A percentile compares a stretch with the other conserved stretches of the same genome.
phyloP scores from a whole-genome alignment of 495 filamentous ascomycete species.

The Talaromyces trachyspermus region DNA sequence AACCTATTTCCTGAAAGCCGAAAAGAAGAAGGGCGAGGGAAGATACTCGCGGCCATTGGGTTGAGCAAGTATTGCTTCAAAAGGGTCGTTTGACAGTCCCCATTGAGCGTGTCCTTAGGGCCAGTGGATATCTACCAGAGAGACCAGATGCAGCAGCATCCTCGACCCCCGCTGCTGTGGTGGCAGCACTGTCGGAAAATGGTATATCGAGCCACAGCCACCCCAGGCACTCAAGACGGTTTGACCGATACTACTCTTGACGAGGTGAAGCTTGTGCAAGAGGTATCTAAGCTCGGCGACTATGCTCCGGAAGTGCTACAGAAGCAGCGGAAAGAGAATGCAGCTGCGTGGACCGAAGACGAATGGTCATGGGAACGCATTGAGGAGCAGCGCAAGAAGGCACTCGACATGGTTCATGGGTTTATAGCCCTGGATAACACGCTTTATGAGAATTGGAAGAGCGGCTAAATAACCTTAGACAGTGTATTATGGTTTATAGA shows the following conservation, averaged over 20 bases:
- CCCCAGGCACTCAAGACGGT: constrained; percentile 30
- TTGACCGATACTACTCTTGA: constrained; percentile 25
- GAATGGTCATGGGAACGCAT: constrained; percentile 50
- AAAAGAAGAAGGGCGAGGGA: constrained; percentile 30
- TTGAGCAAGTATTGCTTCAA: constrained; percentile 89
- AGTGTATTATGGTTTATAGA: no score
- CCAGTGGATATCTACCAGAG: constrained; percentile 54
- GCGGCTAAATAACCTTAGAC: constrained; percentile 6
- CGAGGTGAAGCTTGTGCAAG: constrained; percentile 17
- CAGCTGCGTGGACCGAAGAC: constrained; percentile 26
- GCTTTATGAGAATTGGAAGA: constrained; percentile 34
- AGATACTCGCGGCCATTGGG: constrained; percentile 63
- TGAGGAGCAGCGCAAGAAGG: constrained; percentile 49
- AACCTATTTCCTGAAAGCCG: constrained; percentile 58
- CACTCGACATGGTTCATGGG: constrained; percentile 44
- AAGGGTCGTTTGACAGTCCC: constrained; percentile 77
- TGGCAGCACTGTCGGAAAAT: constrained; percentile 13
- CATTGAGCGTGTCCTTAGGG: constrained; percentile 66
- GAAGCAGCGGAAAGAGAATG: constrained; percentile 27
- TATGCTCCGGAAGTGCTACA: constrained; percentile 24
- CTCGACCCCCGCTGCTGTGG: neutral
- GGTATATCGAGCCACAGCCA: constrained; percentile 28
- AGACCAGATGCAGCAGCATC: constrained; percentile 15
- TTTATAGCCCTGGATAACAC: constrained; percentile 45
- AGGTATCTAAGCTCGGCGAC: constrained; percentile 29